These are phyloP conservation scores for Groenewaldozyma auringiensis DNA, from an alignment of 1,139 yeast genomes.

Conservation along the genomic window DNA sequence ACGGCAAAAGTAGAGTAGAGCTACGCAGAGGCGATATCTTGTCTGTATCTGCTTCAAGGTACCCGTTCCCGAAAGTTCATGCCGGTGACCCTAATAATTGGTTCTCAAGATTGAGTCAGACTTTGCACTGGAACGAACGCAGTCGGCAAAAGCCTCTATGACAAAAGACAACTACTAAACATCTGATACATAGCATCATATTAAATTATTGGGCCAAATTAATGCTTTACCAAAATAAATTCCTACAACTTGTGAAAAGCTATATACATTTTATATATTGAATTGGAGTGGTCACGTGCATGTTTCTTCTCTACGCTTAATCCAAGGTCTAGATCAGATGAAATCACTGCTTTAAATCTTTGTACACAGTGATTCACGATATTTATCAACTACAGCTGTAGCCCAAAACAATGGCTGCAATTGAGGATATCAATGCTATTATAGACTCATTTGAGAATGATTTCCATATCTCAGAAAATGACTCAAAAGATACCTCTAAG, in stretches of 20 bases:
- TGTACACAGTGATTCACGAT: too few species aligned
- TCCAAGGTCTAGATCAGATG: too few species aligned
- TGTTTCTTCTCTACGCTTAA: too few species aligned
- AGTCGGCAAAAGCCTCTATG: constrained; percentile 32
- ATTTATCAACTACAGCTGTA: too few species aligned
- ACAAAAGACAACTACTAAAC: background rate
- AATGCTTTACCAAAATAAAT: too few species aligned
- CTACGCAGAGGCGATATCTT: constrained; percentile 61
- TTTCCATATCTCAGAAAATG: background rate
- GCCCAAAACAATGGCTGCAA: background rate
- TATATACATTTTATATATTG: too few species aligned
- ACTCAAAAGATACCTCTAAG: background rate
- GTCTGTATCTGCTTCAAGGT: constrained; percentile 62
- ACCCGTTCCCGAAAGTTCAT: constrained; percentile 68
- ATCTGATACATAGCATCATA: background rate
- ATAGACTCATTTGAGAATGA: background rate
- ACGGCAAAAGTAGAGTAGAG: constrained; percentile 68
- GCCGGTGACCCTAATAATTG: constrained; percentile 39
- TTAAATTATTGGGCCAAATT: too few species aligned
- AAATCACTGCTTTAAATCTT: too few species aligned
- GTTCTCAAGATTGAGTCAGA: constrained; percentile 42
- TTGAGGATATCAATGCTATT: background rate
- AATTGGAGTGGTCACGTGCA: too few species aligned
- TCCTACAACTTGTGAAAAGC: too few species aligned
- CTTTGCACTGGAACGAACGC: constrained; percentile 51